phyloP scores from a whole-genome alignment of 176 grass and related monocot genomes.

The Saccharum spontaneum region DNA sequence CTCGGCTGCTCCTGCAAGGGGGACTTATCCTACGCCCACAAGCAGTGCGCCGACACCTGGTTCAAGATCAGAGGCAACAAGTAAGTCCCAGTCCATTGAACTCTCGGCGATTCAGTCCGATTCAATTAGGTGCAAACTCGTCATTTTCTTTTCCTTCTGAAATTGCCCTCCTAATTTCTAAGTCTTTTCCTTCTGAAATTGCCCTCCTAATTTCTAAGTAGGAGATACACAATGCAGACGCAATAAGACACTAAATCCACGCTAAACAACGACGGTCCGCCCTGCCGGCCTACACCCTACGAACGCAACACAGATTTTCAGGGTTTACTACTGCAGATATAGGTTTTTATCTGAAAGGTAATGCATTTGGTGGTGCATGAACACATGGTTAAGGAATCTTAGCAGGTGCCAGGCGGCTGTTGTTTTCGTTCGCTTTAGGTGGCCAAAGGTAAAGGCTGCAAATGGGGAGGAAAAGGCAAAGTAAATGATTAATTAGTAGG shows the following conservation, averaged over 20 bases:
- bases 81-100: constrained; percentile 40
- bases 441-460: constrained; percentile 26
- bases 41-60: constrained; percentile 91
- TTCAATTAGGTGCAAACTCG: background rate
- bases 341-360: constrained; percentile 38
- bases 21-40: constrained; percentile 84
- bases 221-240: background rate
- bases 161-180: background rate
- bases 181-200: background rate
- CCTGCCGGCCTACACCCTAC: background rate
- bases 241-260: background rate
- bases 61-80: constrained; percentile 96
- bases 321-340: constrained; percentile 27
- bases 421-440: constrained; percentile 18
- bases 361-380: constrained; percentile 30
- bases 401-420: background rate
- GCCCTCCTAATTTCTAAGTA: background rate
- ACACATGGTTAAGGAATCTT: constrained; percentile 61
- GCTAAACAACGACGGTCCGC: background rate
- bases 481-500: constrained; percentile 37
- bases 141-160: background rate
- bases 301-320: background rate
- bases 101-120: background rate
- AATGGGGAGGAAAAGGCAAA: constrained; percentile 41
- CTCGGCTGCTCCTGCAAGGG: constrained; percentile 98